Base-by-base conservation (phyloP, 2,329 filamentous ascomycete species). In the Arthrobotrys conoides region DNA sequence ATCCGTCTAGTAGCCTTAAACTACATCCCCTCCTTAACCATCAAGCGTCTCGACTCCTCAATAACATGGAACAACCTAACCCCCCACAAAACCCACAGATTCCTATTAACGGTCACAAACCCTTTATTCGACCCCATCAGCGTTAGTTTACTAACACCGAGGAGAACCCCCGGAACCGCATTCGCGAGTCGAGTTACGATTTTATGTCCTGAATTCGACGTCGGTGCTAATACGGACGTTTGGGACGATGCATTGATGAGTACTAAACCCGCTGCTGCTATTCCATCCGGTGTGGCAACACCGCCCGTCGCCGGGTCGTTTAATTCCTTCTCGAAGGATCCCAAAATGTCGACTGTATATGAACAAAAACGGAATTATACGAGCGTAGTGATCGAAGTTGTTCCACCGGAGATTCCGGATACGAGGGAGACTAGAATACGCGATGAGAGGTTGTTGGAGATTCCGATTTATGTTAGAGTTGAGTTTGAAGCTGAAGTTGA, bases 361-460 rank as follows among this genome's bases (percentile, higher is more conserved):
- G 94, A 97, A 80, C 89, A 91, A 68, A 95, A 94, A 0, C 88
- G 94, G 41, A 99, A 98, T 84, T 97, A 94, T 93, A 96, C 96
- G 16, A 96, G 91, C 81, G 93, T 99, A 10, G 92, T 97, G 20
- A 87, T 99, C 27, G 96, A 99, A 84, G 91, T 99, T 14, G 89
- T 97, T 0, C 89, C 94, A 0, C 87, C 89, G 0, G 88, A 87
- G 53, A 83, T 90, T 22, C 84, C 84, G 44, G 81, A 85, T 0
- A 86, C 44, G 6, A 55, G 71, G 27, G 66, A 70, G 46, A 68
- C 70, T 18, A 22, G 55, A 27, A 71, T 73, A 20, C 46, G 48
- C 24, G 71, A 65, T 20, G 81, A 90, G 71, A 88, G 91, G 82
- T 85, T 91, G 33, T 85, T 98, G 49, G 96, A 99, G 87, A 95